Conservation (phyloP, 257 asterid genomes). For the Solanum neorickii region DNA sequence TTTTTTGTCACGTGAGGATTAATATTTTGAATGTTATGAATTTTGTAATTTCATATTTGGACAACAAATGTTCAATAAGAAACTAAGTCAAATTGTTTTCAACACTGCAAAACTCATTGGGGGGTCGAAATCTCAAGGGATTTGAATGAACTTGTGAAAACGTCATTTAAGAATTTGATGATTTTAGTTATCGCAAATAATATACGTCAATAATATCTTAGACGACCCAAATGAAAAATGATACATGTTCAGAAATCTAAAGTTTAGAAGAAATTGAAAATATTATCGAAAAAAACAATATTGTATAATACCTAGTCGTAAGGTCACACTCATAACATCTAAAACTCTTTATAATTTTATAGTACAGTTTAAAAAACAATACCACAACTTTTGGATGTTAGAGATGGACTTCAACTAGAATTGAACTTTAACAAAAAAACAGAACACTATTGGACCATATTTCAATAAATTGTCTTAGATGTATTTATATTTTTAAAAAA, state of each 20-base stretch:
- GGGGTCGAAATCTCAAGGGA: background rate
- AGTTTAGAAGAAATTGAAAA: too few species aligned
- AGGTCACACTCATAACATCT: too few species aligned
- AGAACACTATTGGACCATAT: too few species aligned
- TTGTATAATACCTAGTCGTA: background rate
- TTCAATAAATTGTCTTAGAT: too few species aligned
- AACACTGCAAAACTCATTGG: background rate
- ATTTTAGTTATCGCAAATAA: background rate
- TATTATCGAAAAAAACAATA: too few species aligned
- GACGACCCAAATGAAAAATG: background rate
- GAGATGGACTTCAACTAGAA: too few species aligned
- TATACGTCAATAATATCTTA: background rate
- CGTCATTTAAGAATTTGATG: background rate
- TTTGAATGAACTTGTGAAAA: background rate
- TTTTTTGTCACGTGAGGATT: background rate
- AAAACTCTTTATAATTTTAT: background rate
- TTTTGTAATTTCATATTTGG: background rate
- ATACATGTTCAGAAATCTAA: too few species aligned
- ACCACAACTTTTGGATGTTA: too few species aligned
- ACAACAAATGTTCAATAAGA: background rate
- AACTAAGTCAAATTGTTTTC: background rate
- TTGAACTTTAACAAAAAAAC: too few species aligned
- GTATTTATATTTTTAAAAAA: too few species aligned
- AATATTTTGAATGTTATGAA: too few species aligned
- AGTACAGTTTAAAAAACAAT: too few species aligned